phyloP scores from a whole-genome alignment of 1,284 basidiomycete genomes.

The Ustilago shanxiensis region DNA sequence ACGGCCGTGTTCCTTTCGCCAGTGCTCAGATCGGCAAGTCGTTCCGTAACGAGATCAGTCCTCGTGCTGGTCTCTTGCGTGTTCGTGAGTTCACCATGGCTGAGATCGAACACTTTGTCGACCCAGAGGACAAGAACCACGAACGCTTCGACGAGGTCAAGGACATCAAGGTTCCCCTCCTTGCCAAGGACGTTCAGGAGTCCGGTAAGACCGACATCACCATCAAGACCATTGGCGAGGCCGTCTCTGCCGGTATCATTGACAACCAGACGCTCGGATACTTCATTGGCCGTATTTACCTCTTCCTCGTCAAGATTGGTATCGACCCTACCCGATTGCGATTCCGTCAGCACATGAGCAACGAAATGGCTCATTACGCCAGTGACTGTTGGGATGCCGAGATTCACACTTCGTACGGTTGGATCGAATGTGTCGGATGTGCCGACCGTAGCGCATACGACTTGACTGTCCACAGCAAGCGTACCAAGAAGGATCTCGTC shows the following conservation, averaged over 20 bases:
- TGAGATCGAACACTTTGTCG: constrained; percentile 99
- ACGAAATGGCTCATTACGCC: constrained; percentile 99
- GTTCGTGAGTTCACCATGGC: constrained; percentile 99
- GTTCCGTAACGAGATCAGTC: constrained; percentile 99
- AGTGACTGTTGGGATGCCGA: constrained; percentile 99
- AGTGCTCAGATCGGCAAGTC: constrained; percentile 96
- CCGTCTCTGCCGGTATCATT: constrained; percentile 84
- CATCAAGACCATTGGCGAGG: constrained; percentile 85
- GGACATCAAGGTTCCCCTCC: constrained; percentile 80
- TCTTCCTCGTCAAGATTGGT: constrained; percentile 92
- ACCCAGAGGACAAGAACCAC: constrained; percentile 92
- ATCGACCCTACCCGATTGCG: constrained; percentile 87
- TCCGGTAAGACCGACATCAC: constrained; percentile 80
- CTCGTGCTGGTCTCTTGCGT: constrained; percentile 92
- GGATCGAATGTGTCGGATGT: constrained; percentile 99
- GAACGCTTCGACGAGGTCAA: constrained; percentile 84
- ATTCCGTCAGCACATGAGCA: constrained; percentile 96
- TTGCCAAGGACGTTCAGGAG: constrained; percentile 86
- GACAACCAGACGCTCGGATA: constrained; percentile 98
- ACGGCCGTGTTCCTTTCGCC: constrained; percentile 94
- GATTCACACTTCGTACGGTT: constrained; percentile 92
- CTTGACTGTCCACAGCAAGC: constrained; percentile 75
- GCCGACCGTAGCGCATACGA: constrained; percentile 98
- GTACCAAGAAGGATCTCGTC: constrained; percentile 76
- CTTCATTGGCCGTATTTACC: constrained; percentile 92